Evolutionary conservation across 169 alveolate species (phyloP).

Genomic region (Plasmodium vivax): DNA sequence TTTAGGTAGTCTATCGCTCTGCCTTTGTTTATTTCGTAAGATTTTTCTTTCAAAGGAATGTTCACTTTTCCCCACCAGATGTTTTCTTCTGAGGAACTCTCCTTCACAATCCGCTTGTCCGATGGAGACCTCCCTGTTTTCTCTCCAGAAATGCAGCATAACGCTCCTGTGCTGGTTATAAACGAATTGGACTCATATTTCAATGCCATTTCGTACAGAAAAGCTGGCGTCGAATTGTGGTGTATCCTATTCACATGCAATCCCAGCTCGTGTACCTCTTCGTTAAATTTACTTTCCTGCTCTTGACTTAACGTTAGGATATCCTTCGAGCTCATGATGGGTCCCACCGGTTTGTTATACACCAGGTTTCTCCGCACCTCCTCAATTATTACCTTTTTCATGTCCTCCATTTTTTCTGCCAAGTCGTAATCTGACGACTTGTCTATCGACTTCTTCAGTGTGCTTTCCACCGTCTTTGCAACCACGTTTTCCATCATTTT

Average conservation of each 20-base stretch:
- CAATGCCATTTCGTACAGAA: conserved; percentile 87
- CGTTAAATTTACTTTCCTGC: conserved; percentile 57
- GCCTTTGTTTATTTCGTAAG: conserved; percentile 90
- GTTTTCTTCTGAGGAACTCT: conserved; percentile 81
- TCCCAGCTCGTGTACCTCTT: conserved; percentile 72
- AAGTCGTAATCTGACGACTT: conserved; percentile 25
- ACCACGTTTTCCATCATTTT: not conserved
- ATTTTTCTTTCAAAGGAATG: conserved; percentile 90
- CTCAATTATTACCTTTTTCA: conserved; percentile 40
- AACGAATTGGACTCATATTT: conserved; percentile 83
- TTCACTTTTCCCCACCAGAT: conserved; percentile 98
- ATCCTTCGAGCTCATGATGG: conserved; percentile 70
- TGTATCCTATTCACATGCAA: conserved; percentile 77
- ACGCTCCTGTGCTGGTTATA: conserved; percentile 89
- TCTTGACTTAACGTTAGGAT: conserved; percentile 67
- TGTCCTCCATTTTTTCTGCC: conserved; percentile 47
- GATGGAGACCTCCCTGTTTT: conserved; percentile 94
- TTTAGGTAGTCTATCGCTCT: conserved; percentile 95
- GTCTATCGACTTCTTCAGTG: not conserved
- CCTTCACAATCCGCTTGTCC: conserved; percentile 94
- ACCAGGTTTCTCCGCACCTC: conserved; percentile 48
- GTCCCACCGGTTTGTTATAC: conserved; percentile 62
- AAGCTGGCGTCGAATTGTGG: conserved; percentile 78
- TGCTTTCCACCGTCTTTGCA: not conserved
- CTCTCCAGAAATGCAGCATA: conserved; percentile 87